Base-by-base conservation (phyloP, 768 basidiomycete species). In the Pilatotrama ljubarskyi region DNA sequence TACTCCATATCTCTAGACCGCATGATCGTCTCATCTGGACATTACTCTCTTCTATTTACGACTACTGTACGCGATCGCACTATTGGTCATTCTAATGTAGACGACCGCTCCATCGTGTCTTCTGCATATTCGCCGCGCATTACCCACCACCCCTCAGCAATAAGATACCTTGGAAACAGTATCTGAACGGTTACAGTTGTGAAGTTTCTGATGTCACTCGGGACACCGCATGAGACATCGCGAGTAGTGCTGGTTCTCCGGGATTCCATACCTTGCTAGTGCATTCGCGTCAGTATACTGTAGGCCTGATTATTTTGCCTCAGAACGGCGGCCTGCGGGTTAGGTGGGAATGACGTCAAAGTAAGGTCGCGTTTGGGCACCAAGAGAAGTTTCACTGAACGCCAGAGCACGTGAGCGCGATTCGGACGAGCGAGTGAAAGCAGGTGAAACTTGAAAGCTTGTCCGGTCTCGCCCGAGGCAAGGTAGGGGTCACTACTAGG, bases 81-180 rank as follows among this genome's bases (percentile, higher is more conserved):
- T 59, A 60, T 61, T 58, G 65, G 65, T 64, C 65, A 61, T 58
- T 46, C 14, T 66, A 53, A 66, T 63, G 59, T 66, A 66, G 65
- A 66, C 62, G 65, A 58, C 62, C 65, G 51, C 60, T 5, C 37
- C 51, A 55, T 53, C 58, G 60, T 61, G 64, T 53, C 51, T 38
- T 38, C 42, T 51, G 43, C 55, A 49, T 38, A 22, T 25, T n/a
- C 22, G 37, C 5, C 18, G 42, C 42, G 35, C 54, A 46, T 22
- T 8, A 24, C 32, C 35, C 56, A 18, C 38, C 54, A 42, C 60
- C 42, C 37, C 60, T 60, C 50, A 43, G 41, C 48, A 55, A 61
- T 55, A 20, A 20, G 42, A 61, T 61, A 56, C 60, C 25, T 49
- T 61, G 54, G 42, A 40, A 17, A 40, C 49, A 17, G 20, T 50